A percentile compares a stretch with the other conserved stretches of the same genome.
phyloP scores from a whole-genome alignment of 2,329 filamentous ascomycete species.

The Verticillium alfalfae region DNA sequence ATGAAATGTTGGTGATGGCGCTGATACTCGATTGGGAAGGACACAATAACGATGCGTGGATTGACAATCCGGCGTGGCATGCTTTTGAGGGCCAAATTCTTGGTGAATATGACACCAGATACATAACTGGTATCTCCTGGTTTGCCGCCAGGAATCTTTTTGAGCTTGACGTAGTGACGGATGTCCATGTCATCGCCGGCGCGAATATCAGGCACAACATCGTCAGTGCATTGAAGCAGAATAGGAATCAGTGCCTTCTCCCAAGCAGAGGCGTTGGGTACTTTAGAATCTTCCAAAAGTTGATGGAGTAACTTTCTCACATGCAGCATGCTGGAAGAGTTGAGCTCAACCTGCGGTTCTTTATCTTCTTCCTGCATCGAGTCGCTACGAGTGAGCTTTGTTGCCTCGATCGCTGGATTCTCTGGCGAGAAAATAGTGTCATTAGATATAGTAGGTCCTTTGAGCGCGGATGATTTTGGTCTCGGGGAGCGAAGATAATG shows the following conservation, averaged over 20 bases:
- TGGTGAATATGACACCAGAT: slow-evolving; percentile 93
- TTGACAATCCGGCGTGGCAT: slow-evolving; percentile 84
- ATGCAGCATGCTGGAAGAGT: slow-evolving; percentile 81
- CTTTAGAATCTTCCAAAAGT: slow-evolving; percentile 68
- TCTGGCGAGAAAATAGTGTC: slow-evolving; percentile 46
- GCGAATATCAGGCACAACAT: slow-evolving; percentile 88
- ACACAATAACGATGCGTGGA: slow-evolving; percentile 86
- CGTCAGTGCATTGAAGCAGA: slow-evolving; percentile 82
- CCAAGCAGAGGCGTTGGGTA: slow-evolving; percentile 74
- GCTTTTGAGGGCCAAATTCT: slow-evolving; percentile 92
- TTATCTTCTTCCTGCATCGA: slow-evolving; percentile 70
- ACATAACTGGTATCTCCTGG: slow-evolving; percentile 94
- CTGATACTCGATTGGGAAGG: slow-evolving; percentile 93
- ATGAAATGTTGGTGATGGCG: slow-evolving; percentile 89
- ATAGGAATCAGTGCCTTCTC: slow-evolving; percentile 88
- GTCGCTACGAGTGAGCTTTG: slow-evolving; percentile 66
- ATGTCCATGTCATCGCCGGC: slow-evolving; percentile 95
- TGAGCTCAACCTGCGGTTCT: slow-evolving; percentile 75
- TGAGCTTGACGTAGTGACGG: slow-evolving; percentile 93
- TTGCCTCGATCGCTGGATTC: slow-evolving; percentile 33
- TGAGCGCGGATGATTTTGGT: slow-evolving; percentile 50
- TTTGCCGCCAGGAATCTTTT: slow-evolving; percentile 87
- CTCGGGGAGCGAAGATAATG: slow-evolving; percentile 70
- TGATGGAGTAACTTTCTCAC: slow-evolving; percentile 81
- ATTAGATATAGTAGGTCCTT: slow-evolving; percentile 48